These are phyloP conservation scores for Helichrysum umbraculigerum DNA, from an alignment of 129 eudicot species.

Conservation along the genomic window DNA sequence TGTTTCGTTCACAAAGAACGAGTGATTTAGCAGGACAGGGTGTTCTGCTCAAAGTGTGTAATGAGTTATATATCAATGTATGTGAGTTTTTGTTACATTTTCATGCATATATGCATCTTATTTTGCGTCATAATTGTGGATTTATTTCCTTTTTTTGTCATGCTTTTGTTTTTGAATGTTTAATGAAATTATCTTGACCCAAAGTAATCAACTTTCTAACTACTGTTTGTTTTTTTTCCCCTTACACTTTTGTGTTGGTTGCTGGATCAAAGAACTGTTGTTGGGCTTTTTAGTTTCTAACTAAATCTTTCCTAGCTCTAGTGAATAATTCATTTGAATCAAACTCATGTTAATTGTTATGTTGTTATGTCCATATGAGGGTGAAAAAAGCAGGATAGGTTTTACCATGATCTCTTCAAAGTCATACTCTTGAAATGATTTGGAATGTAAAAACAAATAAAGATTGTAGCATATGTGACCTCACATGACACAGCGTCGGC, in stretches of 20 bases:
- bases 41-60: slow-evolving; percentile 7
- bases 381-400: neutral
- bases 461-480: neutral
- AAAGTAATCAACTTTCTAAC: too few species aligned
- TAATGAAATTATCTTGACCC: too few species aligned
- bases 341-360: neutral
- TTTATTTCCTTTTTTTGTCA: neutral
- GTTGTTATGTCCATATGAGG: neutral
- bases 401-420: neutral
- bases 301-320: neutral
- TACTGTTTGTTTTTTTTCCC: too few species aligned
- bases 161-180: neutral
- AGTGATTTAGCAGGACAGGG: slow-evolving; percentile 1
- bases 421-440: neutral
- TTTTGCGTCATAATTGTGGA: neutral
- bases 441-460: neutral
- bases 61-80: slow-evolving; percentile 9
- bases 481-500: neutral
- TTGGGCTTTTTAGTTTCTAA: neutral
- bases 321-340: neutral
- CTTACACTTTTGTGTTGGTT: neutral
- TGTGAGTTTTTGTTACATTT: slow-evolving; percentile 7
- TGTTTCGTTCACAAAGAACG: neutral
- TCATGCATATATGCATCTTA: slow-evolving; percentile 13
- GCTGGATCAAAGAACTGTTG: neutral